phyloP scores from a whole-genome alignment of 257 asterid species.

The Nicotiana noctiflora region DNA sequence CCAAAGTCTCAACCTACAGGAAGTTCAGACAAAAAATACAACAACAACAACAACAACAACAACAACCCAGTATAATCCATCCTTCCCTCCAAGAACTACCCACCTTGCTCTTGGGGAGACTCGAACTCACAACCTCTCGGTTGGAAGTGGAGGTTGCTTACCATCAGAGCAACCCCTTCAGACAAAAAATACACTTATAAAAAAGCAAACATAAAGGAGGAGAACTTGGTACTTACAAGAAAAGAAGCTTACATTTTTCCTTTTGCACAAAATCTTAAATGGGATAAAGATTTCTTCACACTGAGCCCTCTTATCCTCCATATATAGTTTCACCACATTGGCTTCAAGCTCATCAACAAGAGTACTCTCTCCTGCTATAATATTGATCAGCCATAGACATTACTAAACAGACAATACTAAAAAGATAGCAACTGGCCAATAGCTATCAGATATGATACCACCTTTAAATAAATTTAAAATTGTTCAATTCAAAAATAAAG shows the following conservation, averaged over 20 bases:
- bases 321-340: conserved; percentile 45
- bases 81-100: too few relatives aligned
- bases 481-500: not conserved
- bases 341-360: conserved; percentile 52
- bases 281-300: conserved; percentile 46
- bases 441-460: too few relatives aligned
- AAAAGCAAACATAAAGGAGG: not conserved
- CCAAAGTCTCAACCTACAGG: conserved; percentile 52
- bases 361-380: conserved; percentile 60
- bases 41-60: too few relatives aligned
- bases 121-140: too few relatives aligned
- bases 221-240: conserved; percentile 2
- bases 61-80: too few relatives aligned
- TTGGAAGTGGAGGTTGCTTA: too few relatives aligned
- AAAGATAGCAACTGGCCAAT: not conserved
- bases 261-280: conserved; percentile 33
- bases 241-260: conserved; percentile 32
- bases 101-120: too few relatives aligned
- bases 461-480: too few relatives aligned
- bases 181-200: conserved; percentile 1
- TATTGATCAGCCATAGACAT: not conserved
- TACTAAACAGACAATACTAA: not conserved
- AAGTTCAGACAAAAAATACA: conserved; percentile 7
- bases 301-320: conserved; percentile 50
- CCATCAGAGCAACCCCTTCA: too few relatives aligned